Base-by-base conservation (phyloP, 2,329 filamentous ascomycete species). In the Aspergillus intermedius region DNA sequence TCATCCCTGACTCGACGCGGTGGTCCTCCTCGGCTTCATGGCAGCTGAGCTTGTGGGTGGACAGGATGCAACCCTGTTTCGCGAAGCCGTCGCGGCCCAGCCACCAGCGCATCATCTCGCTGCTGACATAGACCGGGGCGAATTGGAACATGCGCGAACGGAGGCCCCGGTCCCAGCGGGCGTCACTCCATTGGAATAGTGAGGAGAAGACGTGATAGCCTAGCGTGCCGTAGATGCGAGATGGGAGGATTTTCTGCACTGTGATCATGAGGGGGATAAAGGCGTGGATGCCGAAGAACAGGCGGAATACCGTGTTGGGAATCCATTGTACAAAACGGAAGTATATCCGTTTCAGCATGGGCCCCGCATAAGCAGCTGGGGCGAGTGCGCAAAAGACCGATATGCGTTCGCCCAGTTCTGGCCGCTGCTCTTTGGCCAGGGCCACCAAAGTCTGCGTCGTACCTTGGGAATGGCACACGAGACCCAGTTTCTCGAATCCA, bases 21-120 rank as follows among this genome's bases (percentile, higher is more conserved):
- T 55, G 59, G 50, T 65, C 66, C 45, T 73, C 67, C 19, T 67
- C 60, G 51, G 68, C 70, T 45, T 84, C 80, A 47, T 86, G 82
- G 49, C 82, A 72, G 40, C 85, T 81, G 57, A 86, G 82, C 53
- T 91, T 86, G 35, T 80, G 79, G 1, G 90, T 95, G 1, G 87
- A 79, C 5, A 96, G 74, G 45, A 96, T 94, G 62, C 91, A 96
- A 64, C 87, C 88, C 60, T 95, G 88, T 58, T 78, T 82, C 22
- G 82, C 85, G 61, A 95, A 96, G 57, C 90, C 90, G 59, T 93
- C 88, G 3, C 84, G 75, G 0, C 91, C 91, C 0, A 96, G 77
- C 91, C 91, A 96, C 91, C 91, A 97, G 5, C 88, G 78, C 88
- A 96, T 95, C 50, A 83, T 86, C 70, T 96, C 90, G 1, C 88